phyloP scores from a whole-genome alignment of 352 stramenopile genomes.

The Bremia lactucae region DNA sequence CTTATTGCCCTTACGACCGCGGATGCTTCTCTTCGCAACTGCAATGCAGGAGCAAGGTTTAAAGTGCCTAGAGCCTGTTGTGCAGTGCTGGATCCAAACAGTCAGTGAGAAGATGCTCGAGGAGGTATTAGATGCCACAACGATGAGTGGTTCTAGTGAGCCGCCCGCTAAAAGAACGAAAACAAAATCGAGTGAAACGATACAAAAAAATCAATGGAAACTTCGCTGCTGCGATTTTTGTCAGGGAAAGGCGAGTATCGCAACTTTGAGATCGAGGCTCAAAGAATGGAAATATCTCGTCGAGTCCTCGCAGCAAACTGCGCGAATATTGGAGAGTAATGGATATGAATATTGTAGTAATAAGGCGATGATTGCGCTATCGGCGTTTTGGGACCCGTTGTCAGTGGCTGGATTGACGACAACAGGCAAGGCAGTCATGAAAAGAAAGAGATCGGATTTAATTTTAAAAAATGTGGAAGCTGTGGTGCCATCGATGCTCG shows the following conservation, averaged over 20 bases:
- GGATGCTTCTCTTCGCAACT: constrained; percentile 23
- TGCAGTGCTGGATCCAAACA: constrained; percentile 23
- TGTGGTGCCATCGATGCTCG: constrained; percentile 3
- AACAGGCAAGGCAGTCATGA: constrained; percentile 2
- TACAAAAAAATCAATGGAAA: not conserved
- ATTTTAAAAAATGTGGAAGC: constrained; percentile 3
- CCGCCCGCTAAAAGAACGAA: constrained; percentile 5
- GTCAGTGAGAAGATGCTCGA: constrained; percentile 32
- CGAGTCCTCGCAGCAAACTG: constrained; percentile 11
- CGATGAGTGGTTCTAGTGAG: constrained; percentile 4
- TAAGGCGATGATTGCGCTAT: constrained; percentile 11
- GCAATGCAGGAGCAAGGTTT: constrained; percentile 11
- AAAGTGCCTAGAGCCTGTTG: constrained; percentile 2
- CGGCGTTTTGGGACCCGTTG: constrained; percentile 14
- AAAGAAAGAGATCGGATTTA: constrained; percentile 8
- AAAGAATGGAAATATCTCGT: constrained; percentile 19
- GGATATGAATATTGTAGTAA: constrained; percentile 15
- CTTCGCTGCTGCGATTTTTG: constrained; percentile 19
- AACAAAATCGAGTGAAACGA: constrained; percentile 7
- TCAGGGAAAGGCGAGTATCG: constrained; percentile 9
- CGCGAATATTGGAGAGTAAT: constrained; percentile 10
- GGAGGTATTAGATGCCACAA: constrained; percentile 23
- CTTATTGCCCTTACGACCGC: constrained; percentile 18
- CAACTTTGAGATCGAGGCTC: constrained; percentile 7
- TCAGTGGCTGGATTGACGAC: constrained; percentile 2